Percentiles rank a stretch among this genome's conserved stretches.
phyloP scores from a whole-genome alignment of 2,329 filamentous ascomycete species.

The Emericellopsis cladophorae region DNA sequence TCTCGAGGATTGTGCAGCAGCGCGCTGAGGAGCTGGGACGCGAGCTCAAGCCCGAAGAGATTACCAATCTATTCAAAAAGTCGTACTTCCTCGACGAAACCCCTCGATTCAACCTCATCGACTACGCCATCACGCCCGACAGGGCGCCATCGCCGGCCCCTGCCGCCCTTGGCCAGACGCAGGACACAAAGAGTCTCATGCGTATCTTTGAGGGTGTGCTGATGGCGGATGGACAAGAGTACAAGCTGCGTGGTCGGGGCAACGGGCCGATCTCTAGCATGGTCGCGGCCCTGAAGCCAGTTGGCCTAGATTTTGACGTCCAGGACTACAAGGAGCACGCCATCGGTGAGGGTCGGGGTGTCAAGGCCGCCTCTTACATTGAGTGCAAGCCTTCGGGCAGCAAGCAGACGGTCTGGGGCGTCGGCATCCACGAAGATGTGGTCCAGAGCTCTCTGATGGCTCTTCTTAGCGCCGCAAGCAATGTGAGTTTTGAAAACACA shows the following conservation, averaged over 20 bases:
- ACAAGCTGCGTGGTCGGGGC: conserved; percentile 65
- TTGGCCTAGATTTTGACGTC: conserved; percentile 83
- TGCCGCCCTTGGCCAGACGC: conserved; percentile 59
- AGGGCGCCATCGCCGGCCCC: conserved; percentile 65
- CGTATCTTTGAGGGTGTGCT: conserved; percentile 79
- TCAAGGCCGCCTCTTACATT: conserved; percentile 92
- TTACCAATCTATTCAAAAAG: conserved; percentile 75
- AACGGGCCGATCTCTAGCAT: conserved; percentile 87
- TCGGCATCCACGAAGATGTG: conserved; percentile 85
- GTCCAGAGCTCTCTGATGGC: conserved; percentile 82
- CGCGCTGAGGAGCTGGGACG: conserved; percentile 69
- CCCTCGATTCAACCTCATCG: conserved; percentile 73
- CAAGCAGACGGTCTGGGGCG: conserved; percentile 71
- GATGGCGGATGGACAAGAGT: conserved; percentile 68
- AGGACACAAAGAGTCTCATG: conserved; percentile 65
- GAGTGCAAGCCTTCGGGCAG: conserved; percentile 64
- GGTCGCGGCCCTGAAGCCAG: conserved; percentile 62
- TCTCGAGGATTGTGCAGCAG: conserved; percentile 75
- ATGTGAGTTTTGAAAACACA: conserved; percentile 46
- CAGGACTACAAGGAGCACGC: conserved; percentile 95
- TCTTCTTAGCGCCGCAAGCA: conserved; percentile 72
- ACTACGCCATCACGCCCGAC: conserved; percentile 84
- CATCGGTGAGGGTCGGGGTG: conserved; percentile 66
- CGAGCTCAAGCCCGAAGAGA: conserved; percentile 74
- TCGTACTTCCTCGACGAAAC: conserved; percentile 79